A percentile compares a stretch with the other conserved stretches of the same genome.
phyloP scores from a whole-genome alignment of 2,329 filamentous ascomycete genomes.

The Epichloe brachyelytri region DNA sequence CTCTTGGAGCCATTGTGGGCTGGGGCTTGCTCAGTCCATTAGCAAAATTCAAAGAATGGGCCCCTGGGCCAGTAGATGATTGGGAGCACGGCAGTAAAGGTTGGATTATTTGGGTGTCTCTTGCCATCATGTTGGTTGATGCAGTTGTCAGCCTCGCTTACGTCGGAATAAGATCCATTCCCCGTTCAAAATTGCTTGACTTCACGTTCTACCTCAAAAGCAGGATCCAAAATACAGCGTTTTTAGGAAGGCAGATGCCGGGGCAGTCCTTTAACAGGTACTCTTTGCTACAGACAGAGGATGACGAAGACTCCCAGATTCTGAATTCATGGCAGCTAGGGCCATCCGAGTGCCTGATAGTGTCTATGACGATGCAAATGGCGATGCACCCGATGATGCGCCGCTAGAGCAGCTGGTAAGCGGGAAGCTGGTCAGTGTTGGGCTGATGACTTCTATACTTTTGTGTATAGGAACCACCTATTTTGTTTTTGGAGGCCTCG shows the following conservation, averaged over 20 bases:
- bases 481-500: conserved; percentile 68
- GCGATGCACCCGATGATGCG: conserved; percentile 56
- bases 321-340: background rate
- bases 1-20: conserved; percentile 74
- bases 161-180: conserved; percentile 49
- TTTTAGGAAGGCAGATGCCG: background rate
- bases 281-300: conserved; percentile 9
- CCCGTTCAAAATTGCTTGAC: conserved; percentile 17
- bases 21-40: conserved; percentile 87
- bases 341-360: background rate
- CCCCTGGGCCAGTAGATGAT: conserved; percentile 70
- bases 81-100: conserved; percentile 93
- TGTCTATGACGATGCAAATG: conserved; percentile 6
- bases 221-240: background rate
- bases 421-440: conserved; percentile 55
- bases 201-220: background rate
- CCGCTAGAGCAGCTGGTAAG: conserved; percentile 73
- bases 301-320: background rate
- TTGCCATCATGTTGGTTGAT: conserved; percentile 95
- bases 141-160: conserved; percentile 79
- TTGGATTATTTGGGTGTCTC: conserved; percentile 95
- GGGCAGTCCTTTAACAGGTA: conserved; percentile 11
- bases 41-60: conserved; percentile 78
- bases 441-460: conserved; percentile 61
- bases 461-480: conserved; percentile 76